A percentile compares a stretch with the other conserved stretches of the same genome.
phyloP scores from a whole-genome alignment of 208 protist genomes.

The Phytomonas sp. region DNA sequence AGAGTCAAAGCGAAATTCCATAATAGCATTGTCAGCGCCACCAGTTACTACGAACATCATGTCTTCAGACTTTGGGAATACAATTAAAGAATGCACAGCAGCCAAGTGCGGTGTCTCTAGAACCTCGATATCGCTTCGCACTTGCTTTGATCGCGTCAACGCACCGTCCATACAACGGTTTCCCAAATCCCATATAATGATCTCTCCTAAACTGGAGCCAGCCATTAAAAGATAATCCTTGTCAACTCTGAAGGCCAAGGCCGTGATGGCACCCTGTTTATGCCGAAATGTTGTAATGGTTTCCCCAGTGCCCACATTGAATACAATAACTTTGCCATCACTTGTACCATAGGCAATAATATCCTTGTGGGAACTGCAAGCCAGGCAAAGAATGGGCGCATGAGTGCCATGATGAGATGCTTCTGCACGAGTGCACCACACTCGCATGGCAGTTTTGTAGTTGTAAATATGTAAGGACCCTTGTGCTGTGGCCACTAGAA shows the following conservation, averaged over 20 bases:
- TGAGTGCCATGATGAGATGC: background rate
- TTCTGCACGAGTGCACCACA: slow-evolving; percentile 27
- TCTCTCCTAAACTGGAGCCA: slow-evolving; percentile 70
- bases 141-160: slow-evolving; percentile 71
- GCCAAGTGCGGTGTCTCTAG: slow-evolving; percentile 67
- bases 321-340: slow-evolving; percentile 50
- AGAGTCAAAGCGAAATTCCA: slow-evolving; percentile 89
- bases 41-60: slow-evolving; percentile 58
- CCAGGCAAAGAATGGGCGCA: slow-evolving; percentile 40
- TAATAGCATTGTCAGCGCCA: slow-evolving; percentile 81
- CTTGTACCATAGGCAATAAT: slow-evolving; percentile 80
- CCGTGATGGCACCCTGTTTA: slow-evolving; percentile 48
- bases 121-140: slow-evolving; percentile 47
- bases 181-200: slow-evolving; percentile 80
- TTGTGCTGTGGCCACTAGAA: slow-evolving; percentile 68
- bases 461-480: slow-evolving; percentile 83
- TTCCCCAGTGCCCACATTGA: slow-evolving; percentile 57
- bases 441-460: slow-evolving; percentile 62
- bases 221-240: slow-evolving; percentile 59
- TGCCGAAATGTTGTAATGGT: slow-evolving; percentile 69
- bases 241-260: slow-evolving; percentile 77
- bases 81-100: slow-evolving; percentile 64
- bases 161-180: slow-evolving; percentile 75
- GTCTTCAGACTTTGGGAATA: slow-evolving; percentile 24
- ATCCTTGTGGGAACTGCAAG: slow-evolving; percentile 71